These are phyloP conservation scores for Tubosaeta sp. DNA, from an alignment of 768 basidiomycete genomes.

Conservation along the genomic window DNA sequence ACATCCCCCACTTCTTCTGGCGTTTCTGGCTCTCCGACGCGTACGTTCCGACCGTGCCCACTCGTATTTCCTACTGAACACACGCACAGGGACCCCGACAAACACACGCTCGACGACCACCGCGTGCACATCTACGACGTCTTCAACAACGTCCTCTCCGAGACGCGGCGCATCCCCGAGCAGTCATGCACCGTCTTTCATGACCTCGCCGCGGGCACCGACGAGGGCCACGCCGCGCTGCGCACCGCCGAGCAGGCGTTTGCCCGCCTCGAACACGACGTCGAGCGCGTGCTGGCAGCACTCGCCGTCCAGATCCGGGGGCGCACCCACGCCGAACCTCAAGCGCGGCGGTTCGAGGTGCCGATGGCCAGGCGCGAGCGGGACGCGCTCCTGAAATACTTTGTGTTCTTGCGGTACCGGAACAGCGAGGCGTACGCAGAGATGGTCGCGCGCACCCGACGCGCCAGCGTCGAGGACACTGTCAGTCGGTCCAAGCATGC, in stretches of 20 bases:
- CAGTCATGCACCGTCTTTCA: conserved; percentile 38
- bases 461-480: conserved; percentile 20
- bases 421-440: conserved; percentile 47
- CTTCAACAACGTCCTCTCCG: conserved; percentile 46
- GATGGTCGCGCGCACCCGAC: conserved; percentile 30
- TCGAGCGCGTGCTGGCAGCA: conserved; percentile 36
- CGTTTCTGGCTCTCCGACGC: conserved; percentile 45
- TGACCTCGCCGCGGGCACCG: conserved; percentile 34
- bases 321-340: neutral
- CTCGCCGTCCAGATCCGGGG: conserved; percentile 31
- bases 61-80: neutral
- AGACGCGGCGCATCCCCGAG: conserved; percentile 39
- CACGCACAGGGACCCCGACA: conserved; percentile 22
- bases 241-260: conserved; percentile 43
- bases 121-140: conserved; percentile 52
- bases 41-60: conserved; percentile 26
- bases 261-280: conserved; percentile 38
- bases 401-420: conserved; percentile 55
- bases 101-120: conserved; percentile 30
- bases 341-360: conserved; percentile 16
- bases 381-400: conserved; percentile 44
- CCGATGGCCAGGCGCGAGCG: conserved; percentile 24
- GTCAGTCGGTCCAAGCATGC: conserved; percentile 15
- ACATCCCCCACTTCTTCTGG: conserved; percentile 46
- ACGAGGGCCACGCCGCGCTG: conserved; percentile 32